phyloP scores from a whole-genome alignment of 257 asterid species.

The Solanum tarapatanum region DNA sequence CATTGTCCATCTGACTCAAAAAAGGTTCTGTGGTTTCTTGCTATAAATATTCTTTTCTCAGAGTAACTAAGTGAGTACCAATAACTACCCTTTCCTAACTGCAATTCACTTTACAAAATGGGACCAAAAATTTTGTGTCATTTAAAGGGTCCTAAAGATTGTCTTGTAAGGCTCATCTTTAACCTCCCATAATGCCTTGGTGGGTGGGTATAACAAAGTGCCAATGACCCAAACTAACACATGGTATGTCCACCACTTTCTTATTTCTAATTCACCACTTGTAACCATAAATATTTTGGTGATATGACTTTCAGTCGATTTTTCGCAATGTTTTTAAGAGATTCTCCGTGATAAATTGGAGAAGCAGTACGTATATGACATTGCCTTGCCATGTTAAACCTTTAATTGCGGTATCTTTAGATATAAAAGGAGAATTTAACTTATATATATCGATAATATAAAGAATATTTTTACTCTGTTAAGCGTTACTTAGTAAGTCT shows the following conservation, averaged over 20 bases:
- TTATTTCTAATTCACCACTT: not conserved
- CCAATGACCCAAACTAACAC: not conserved
- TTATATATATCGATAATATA: not conserved
- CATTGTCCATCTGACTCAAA: not conserved
- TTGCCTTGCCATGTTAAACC: not conserved
- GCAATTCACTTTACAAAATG: not conserved
- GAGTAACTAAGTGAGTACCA: not conserved
- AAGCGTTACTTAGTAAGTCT: not conserved
- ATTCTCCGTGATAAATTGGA: no score
- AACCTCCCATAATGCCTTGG: constrained; percentile 1
- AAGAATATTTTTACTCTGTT: not conserved
- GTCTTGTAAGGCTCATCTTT: constrained; percentile 1
- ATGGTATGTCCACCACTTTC: constrained; percentile 12
- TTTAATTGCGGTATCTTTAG: no score
- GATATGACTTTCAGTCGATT: no score
- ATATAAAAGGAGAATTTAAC: not conserved
- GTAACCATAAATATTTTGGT: no score
- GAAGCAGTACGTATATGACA: not conserved
- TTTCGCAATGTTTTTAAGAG: not conserved
- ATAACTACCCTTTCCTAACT: not conserved
- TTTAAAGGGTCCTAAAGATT: constrained; percentile 4
- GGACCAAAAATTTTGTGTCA: constrained; percentile 1
- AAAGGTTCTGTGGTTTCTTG: not conserved
- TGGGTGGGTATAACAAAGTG: not conserved
- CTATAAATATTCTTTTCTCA: not conserved